Evolutionary conservation across 768 basidiomycete genomes (phyloP).

Genomic region (Suillus fuscotomentosus): DNA sequence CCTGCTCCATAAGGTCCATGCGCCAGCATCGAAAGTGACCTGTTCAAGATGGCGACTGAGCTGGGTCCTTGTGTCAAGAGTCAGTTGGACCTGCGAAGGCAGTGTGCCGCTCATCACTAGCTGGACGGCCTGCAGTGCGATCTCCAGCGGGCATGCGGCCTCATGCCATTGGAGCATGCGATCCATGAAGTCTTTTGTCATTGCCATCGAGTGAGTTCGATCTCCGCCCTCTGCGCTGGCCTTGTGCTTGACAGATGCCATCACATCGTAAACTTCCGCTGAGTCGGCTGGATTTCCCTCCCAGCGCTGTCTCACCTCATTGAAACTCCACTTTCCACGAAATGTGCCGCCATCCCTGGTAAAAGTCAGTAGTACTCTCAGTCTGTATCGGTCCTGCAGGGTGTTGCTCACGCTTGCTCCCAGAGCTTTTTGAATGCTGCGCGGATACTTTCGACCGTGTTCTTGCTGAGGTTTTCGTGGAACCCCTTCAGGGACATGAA

Average conservation of each 20-base stretch:
- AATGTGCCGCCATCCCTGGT: neutral
- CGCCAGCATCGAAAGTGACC: no score
- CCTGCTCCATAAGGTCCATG: no score
- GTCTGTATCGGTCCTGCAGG: neutral
- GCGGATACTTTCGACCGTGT: neutral
- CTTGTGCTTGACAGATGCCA: slow-evolving; percentile 25
- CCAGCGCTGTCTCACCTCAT: neutral
- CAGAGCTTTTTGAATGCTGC: slow-evolving; percentile 11
- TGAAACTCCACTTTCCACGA: neutral
- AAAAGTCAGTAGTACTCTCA: neutral
- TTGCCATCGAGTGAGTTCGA: slow-evolving; percentile 28
- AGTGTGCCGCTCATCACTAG: neutral
- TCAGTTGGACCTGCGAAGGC: neutral
- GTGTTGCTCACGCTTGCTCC: slow-evolving; percentile 3
- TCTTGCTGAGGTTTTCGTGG: neutral
- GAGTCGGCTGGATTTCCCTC: slow-evolving; percentile 30
- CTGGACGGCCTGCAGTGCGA: neutral
- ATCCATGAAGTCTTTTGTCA: slow-evolving; percentile 5
- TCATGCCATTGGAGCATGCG: neutral
- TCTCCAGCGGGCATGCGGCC: neutral
- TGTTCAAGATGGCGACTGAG: no score
- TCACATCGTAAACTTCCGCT: slow-evolving; percentile 18
- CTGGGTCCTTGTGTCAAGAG: no score
- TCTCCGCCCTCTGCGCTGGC: slow-evolving; percentile 17
- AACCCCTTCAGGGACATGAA: slow-evolving; percentile 5